Evolutionary conservation across 352 stramenopile genomes (phyloP), one percentile per base, ranked within the genome.

Genomic region (Phytopythium delawarense): DNA sequence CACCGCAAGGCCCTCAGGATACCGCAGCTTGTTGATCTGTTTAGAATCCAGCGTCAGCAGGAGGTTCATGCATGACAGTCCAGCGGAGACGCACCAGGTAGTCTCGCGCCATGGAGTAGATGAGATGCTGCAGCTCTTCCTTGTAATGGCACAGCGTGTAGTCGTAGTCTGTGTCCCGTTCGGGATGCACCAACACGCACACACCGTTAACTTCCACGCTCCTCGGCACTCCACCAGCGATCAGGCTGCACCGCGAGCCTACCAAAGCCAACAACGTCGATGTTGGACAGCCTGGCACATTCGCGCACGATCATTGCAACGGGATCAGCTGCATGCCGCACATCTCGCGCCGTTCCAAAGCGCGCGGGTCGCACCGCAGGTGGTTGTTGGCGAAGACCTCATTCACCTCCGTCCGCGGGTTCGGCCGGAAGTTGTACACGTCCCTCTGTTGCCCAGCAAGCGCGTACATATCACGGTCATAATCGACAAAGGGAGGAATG

Each of bases 111-210:
- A 97, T 97, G 25, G 86, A 74, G 70, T 98, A 98, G 65, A 98
- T 98, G 28, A 98, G 81, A 28, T 92, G 76, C 64, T 98, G 80
- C 7, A 98, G 71, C 67, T 96, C 84, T 50, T 95, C 79, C 1
- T 77, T 96, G 75, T 98, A 98, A 51, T 96, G 93, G 16, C 94
- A 94, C 8, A 98, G 70, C 37, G 92, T 98, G 70, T 98, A 98
- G 72, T 98, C 94, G 59, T 97, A 98, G 67, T 98, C 94, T 91
- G 51, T n/a, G 4, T 7, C 30, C 11, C 23, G 18, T n/a, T 28
- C 9, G 21, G 32, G 28, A 48, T 28, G 46, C 32, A 15, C 15
- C n/a, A 56, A 44, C 28, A 62, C 11, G 5, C 32, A 63, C 54
- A 40, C 20, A 45, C 18, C 3, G 7, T 52, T 23, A 69, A 16